Base-by-base conservation (phyloP, 2,329 filamentous ascomycete species). In the Zymoseptoria passerinii region DNA sequence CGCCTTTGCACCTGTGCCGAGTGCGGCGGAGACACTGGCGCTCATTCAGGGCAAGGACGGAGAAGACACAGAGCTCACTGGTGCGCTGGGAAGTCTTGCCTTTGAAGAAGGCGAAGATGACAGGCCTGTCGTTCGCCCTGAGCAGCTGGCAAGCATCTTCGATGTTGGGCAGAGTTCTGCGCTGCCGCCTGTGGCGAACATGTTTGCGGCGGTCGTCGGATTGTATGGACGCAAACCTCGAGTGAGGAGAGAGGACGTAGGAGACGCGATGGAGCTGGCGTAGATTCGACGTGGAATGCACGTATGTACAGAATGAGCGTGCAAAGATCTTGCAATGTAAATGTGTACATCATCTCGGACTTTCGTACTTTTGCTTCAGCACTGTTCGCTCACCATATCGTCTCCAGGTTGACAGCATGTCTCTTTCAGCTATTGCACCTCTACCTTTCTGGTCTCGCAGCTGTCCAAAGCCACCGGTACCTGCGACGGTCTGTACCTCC, bases 151-250 rank as follows among this genome's bases (percentile, higher is more conserved):
- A 5, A 80, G 84, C 54, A 81, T 92, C 44, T 90, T 92, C 63
- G 86, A 90, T 62, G 78, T 80, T 13, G 83, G 83, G 1, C 84
- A 86, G 1, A 81, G 85, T 3, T 88, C 87, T 68, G 85, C 86
- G 0, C 80, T 87, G 67, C 85, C 86, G 20, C 83, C 87, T 9
- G 82, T 92, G 20, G 84, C 87, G 71, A 88, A 90, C 62, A 81
- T 90, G 75, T 91, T 92, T 69, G 84, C 87, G 71, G 83, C 85
- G 71, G 85, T 92, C 48, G 81, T 87, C 10, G 82, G 77, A 4
- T 69, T 89, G 62, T 84, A 88, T 70, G 80, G 82, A 1, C 76
- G 81, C 60, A 86, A 83, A 70, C 79, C 82, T 13, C 50, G 61
- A 56, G 48, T 18, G 20, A 56, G 44, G 13, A n/a, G 35, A 44